phyloP scores from a whole-genome alignment of 352 stramenopile genomes.

The Globisporangium cystogenes region DNA sequence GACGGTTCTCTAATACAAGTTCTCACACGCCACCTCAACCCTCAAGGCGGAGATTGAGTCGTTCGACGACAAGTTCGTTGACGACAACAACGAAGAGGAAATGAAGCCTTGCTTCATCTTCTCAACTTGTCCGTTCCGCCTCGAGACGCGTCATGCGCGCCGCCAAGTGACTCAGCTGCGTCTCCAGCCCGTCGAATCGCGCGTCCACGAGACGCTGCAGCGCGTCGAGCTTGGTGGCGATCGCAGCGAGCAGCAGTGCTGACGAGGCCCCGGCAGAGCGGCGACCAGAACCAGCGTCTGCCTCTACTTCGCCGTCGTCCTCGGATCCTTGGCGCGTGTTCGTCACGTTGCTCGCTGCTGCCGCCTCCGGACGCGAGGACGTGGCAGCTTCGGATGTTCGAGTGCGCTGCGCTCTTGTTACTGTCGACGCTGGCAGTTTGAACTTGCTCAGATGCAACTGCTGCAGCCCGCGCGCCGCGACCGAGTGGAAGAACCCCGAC shows the following conservation, averaged over 20 bases:
- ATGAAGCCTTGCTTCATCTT: no score
- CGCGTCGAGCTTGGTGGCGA: constrained; percentile 25
- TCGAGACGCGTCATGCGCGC: constrained; percentile 38
- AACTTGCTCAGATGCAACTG: constrained; percentile 41
- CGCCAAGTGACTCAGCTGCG: constrained; percentile 27
- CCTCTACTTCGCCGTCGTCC: not conserved
- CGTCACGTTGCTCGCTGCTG: no score
- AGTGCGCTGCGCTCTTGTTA: no score
- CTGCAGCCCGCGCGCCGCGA: constrained; percentile 19
- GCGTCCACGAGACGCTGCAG: constrained; percentile 42
- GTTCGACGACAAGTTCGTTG: no score
- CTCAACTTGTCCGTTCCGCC: no score
- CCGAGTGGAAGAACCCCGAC: constrained; percentile 37
- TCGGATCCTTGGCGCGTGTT: no score
- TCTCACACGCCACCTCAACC: no score
- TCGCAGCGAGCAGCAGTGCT: constrained; percentile 8
- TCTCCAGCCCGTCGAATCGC: constrained; percentile 49
- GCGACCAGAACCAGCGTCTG: not conserved
- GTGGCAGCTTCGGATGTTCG: not conserved
- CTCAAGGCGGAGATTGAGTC: no score
- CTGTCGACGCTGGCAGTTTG: constrained; percentile 23
- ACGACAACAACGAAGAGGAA: no score
- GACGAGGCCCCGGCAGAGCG: not conserved
- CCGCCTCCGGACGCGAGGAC: not conserved
- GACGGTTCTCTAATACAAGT: no score